Conservation (phyloP, 2,329 filamentous ascomycete species). For the Ascochyta lentis region DNA sequence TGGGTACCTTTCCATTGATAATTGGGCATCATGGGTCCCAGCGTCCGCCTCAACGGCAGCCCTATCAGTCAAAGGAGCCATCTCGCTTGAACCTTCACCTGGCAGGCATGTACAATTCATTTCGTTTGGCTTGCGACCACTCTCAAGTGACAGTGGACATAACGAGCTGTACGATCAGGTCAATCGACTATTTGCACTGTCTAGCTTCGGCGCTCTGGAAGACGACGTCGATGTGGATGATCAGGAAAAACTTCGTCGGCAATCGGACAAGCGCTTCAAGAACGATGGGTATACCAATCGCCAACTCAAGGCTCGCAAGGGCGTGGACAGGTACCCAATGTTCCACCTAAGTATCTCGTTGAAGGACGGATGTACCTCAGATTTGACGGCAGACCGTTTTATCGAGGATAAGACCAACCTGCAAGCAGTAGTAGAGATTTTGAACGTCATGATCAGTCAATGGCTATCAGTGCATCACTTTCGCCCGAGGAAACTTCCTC, state of each 20-base stretch:
- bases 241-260: constrained; percentile 45
- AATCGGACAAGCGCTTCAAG: constrained; percentile 53
- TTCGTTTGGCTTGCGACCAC: constrained; percentile 74
- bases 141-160: constrained; percentile 62
- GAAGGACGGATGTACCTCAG: constrained; percentile 18
- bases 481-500: constrained; percentile 55
- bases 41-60: constrained; percentile 69
- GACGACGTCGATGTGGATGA: constrained; percentile 49
- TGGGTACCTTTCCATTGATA: constrained; percentile 63
- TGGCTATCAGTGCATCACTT: constrained; percentile 79
- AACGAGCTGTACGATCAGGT: constrained; percentile 78
- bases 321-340: constrained; percentile 85
- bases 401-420: constrained; percentile 48
- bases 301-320: constrained; percentile 65
- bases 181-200: constrained; percentile 77
- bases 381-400: constrained; percentile 27
- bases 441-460: constrained; percentile 72
- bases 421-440: constrained; percentile 66
- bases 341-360: constrained; percentile 77
- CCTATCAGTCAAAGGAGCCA: constrained; percentile 71
- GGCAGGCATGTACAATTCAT: constrained; percentile 81
- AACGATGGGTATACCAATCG: constrained; percentile 57
- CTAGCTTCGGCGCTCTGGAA: constrained; percentile 73
- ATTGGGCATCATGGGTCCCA: constrained; percentile 69
- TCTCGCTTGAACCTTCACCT: constrained; percentile 74